A percentile compares a stretch with the other conserved stretches of the same genome.
Conservation (phyloP, 1,284 basidiomycete genomes). For the Ganoderma sp. region DNA sequence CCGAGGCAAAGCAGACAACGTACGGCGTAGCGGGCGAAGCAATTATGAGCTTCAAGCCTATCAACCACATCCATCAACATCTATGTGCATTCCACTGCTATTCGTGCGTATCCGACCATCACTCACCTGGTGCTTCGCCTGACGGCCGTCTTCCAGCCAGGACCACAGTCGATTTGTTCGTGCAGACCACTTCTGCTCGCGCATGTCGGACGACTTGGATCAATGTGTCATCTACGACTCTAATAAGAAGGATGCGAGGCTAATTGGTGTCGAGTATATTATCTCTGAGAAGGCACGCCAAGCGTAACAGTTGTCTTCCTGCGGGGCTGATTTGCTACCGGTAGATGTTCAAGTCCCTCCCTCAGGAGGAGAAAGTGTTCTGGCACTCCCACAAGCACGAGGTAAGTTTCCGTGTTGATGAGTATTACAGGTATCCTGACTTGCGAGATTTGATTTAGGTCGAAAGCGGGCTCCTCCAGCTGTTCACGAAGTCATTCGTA, state of each 20-base stretch:
- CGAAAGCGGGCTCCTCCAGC: slow-evolving; percentile 54
- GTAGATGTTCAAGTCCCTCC: slow-evolving; percentile 48
- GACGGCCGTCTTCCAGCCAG: slow-evolving; percentile 35
- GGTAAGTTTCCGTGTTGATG: slow-evolving; percentile 16
- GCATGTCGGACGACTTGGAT: slow-evolving; percentile 42
- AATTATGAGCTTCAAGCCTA: slow-evolving; percentile 53
- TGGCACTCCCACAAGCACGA: slow-evolving; percentile 54
- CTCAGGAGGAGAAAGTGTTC: slow-evolving; percentile 53
- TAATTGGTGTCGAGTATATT: slow-evolving; percentile 62
- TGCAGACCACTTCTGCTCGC: slow-evolving; percentile 52
- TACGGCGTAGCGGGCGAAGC: slow-evolving; percentile 44
- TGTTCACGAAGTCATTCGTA: slow-evolving; percentile 48
- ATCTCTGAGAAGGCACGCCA: slow-evolving; percentile 46
- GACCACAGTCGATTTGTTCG: slow-evolving; percentile 47
- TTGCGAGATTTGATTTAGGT: slow-evolving; percentile 37
- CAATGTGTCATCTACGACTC: slow-evolving; percentile 54
- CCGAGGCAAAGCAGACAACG: slow-evolving; percentile 36
- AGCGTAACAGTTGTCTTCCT: background rate
- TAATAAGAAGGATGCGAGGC: slow-evolving; percentile 48
- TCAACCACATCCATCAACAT: slow-evolving; percentile 55
- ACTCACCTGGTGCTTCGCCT: background rate
- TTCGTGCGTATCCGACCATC: background rate
- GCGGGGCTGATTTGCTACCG: background rate
- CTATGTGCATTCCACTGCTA: slow-evolving; percentile 52
- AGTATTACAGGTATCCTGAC: background rate